Evolutionary conservation across 257 asterid species (phyloP), one percentile per base, ranked within the genome.

Genomic region (Misopates orontium): DNA sequence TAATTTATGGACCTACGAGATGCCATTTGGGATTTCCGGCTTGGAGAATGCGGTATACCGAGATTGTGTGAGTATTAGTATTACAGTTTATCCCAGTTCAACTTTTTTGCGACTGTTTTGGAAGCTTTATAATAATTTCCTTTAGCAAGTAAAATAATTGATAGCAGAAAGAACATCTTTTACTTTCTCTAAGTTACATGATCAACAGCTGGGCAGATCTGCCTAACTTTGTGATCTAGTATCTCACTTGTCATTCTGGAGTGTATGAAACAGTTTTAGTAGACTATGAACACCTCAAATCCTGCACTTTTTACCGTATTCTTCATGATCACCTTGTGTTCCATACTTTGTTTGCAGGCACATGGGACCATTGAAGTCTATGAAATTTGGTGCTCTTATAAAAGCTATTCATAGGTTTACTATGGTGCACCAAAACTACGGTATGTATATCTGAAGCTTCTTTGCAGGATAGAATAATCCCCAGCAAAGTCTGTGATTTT

Each of bases 41-140:
- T 23, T 93, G 98, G 98, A 87, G 96, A 79, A 72, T 87, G 58
- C 95, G 94, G 48, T 93, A 93, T 79, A 84, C 97, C n/a, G 98
- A 93, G 85, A 87, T 93, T 55, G 91, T 84, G 98, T 90, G 64
- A 87, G 98, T 86, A 48, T 28, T 65, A 54, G 53, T 61, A 28
- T 55, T 56, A 14, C 21, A 20, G 54, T 60, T 32, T n/a, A n/a
- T n/a, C n/a, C n/a, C n/a, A n/a, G n/a, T n/a, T 15, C 67, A 23
- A 52, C 36, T 18, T 62, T 28, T 53, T 61, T 42, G 4, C 48
- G 40, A 15, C 57, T 45, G 39, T 40, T 56, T 49, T 47, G 28
- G 51, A 39, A 67, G 24, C 58, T 40, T 23, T 19, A 67, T 10
- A 8, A 42, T 39, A 50, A 15, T 41, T 28, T n/a, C n/a, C n/a